Evolutionary conservation across 2,329 filamentous ascomycete genomes (phyloP), one percentile per base, ranked within the genome.

Genomic region (Claviceps capensis): DNA sequence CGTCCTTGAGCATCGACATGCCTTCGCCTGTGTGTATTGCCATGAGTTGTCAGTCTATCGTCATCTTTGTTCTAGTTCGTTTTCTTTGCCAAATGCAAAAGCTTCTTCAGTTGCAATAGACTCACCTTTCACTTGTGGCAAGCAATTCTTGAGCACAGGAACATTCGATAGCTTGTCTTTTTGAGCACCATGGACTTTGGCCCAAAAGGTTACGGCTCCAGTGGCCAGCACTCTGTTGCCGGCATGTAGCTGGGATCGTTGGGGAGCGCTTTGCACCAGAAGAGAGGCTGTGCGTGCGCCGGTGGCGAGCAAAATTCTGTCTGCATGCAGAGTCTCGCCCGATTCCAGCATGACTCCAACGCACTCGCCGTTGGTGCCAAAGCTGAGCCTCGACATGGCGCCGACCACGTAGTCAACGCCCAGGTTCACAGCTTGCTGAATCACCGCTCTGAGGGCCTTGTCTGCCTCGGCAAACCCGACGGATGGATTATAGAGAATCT

Each of bases 401-500:
- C 73, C 76, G 3, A 72, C 67, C 14, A 78, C 67, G 54, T 80
- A 81, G 57, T 76, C 71, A 55, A 78, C 78, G 6, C 79, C 79
- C 36, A 74, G 62, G 50, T 74, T 69, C 8, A 81, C 59, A 23
- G 70, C 73, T 49, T 69, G 69, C 53, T 74, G 72, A 6, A 77
- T 77, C 14, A 82, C 73, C 13, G 75, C 76, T 49, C 68, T 65
- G 47, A 82, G 64, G 40, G 75, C 72, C 61, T 79, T 75, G 52
- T 77, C 77, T 13, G 79, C 79, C 49, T 77, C 74, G 17, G 72
- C 78, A 71, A 77, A 82, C 2, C 79, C 79, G 61, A 77, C 79
- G 36, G 71, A 74, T 54, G 74, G 75, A 65, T 82, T 82, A 57
- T 76, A 71, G 22, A 79, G 69, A 17, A 81, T 70, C 56, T 74